These are phyloP conservation scores for Trypanosomatidae sp. DNA, from an alignment of 208 protist genomes.

Conservation along the genomic window DNA sequence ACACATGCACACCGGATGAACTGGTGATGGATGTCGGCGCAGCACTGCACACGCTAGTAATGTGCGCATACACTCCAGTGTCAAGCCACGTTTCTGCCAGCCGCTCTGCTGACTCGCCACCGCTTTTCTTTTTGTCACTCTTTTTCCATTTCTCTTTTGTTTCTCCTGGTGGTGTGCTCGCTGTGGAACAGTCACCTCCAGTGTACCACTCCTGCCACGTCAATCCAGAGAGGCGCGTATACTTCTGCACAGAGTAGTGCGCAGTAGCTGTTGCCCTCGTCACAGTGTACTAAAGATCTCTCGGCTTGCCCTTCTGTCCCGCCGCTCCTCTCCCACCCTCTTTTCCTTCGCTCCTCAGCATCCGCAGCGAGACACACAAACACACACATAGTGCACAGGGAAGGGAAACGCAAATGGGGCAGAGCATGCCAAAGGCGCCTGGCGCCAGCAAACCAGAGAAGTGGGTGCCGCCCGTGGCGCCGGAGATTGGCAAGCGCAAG, in stretches of 20 bases:
- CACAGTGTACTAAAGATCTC: background rate
- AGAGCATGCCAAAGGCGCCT: conserved; percentile 48
- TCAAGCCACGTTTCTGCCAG: background rate
- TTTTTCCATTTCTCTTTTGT: conserved; percentile 8
- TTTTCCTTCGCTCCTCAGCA: background rate
- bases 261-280: background rate
- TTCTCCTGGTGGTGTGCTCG: background rate
- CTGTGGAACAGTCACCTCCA: background rate
- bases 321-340: background rate
- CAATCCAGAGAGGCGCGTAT: background rate
- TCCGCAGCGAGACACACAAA: background rate
- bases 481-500: conserved; percentile 93
- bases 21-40: background rate
- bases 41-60: background rate
- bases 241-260: background rate
- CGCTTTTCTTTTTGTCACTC: background rate
- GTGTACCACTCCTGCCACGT: background rate
- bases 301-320: background rate
- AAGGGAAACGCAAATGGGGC: conserved; percentile 56
- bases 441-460: conserved; percentile 73
- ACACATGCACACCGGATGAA: background rate
- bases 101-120: background rate
- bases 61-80: background rate
- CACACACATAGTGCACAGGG: background rate
- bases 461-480: conserved; percentile 95